phyloP scores from a whole-genome alignment of 1,139 yeast species.

The Schwanniomyces etchellsii region DNA sequence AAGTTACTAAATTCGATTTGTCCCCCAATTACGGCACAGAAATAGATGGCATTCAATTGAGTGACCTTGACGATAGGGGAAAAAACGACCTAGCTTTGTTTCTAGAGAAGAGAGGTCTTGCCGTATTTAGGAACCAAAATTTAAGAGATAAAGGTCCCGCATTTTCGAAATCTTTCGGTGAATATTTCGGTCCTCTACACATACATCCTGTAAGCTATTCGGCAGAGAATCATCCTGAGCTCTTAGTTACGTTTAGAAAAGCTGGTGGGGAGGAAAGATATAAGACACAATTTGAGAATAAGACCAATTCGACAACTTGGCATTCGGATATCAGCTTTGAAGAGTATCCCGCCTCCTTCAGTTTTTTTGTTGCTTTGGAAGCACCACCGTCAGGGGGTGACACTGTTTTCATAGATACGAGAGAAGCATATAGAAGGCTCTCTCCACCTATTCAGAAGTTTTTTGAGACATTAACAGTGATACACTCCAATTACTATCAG shows the following conservation, averaged over 20 bases:
- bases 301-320: conserved; percentile 2
- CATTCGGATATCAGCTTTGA: conserved; percentile 5
- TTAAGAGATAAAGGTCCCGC: conserved; percentile 4
- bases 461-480: conserved; percentile 4
- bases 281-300: not conserved
- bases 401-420: conserved; percentile 6
- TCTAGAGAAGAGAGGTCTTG: conserved; percentile 3
- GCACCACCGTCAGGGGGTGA: conserved; percentile 5
- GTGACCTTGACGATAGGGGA: conserved; percentile 24
- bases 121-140: conserved; percentile 4
- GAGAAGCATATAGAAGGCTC: conserved; percentile 4
- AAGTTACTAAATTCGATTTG: conserved; percentile 12
- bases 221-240: conserved; percentile 4
- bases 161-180: conserved; percentile 4
- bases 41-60: conserved; percentile 25
- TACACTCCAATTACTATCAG: conserved; percentile 3
- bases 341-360: conserved; percentile 3
- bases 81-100: conserved; percentile 29
- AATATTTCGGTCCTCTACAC: too few species aligned
- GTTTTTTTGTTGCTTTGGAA: conserved; percentile 3
- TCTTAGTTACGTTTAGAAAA: conserved; percentile 5
- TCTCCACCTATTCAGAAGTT: conserved; percentile 3
- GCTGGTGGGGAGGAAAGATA: conserved; percentile 3
- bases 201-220: conserved; percentile 3
- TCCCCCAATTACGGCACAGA: conserved; percentile 31